Base-by-base conservation (phyloP, 1,284 basidiomycete genomes). In the Rugosomyces carneus region DNA sequence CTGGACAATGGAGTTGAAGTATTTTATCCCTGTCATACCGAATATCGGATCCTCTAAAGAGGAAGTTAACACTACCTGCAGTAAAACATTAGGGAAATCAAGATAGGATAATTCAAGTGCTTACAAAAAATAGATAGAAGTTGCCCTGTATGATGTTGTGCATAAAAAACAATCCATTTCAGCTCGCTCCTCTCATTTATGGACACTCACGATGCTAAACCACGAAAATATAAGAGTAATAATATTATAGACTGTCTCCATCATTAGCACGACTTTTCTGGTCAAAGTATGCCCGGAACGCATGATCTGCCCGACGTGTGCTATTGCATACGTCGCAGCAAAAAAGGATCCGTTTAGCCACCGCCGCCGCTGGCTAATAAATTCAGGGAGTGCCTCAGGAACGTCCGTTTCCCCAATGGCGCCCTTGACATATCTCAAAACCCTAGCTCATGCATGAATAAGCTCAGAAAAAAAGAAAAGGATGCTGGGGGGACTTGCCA, bases 271-370 rank as follows among this genome's bases (percentile, higher is more conserved):
- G 23, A 75, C 55, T 64, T 96, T 96, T 34, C 94, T 79, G 47
- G 78, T 65, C 18, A 80, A 56, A 53, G 88, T 90, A 62, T 99
- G 95, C 1, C 89, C 91, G 5, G 89, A 92, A 8, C 78, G 74
- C 64, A 91, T 67, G 40, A 97, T 84, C 63, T 97, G 93, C 5
- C 84, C 78, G 3, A 84, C 75, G 62, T 98, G 92, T 2, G 83
- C 84, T 40, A 90, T 79, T 8, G 87, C 81, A 61, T 90, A 90
- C 7, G 89, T 81, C 2, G 92, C 89, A 7, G 95, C 94, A 59
- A 98, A 98, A 71, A 99, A 95, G 0, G 93, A 96, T 5, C 93
- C 93, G 57, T 93, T 93, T 4, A 93, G 73, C 87, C 93, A 97
- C 45, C 94, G 78, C 36, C 93, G 75, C 3, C 93, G 81, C 60